These are phyloP conservation scores for Gliomastix tumulicola DNA, from an alignment of 2,329 filamentous ascomycete species.

Conservation along the genomic window DNA sequence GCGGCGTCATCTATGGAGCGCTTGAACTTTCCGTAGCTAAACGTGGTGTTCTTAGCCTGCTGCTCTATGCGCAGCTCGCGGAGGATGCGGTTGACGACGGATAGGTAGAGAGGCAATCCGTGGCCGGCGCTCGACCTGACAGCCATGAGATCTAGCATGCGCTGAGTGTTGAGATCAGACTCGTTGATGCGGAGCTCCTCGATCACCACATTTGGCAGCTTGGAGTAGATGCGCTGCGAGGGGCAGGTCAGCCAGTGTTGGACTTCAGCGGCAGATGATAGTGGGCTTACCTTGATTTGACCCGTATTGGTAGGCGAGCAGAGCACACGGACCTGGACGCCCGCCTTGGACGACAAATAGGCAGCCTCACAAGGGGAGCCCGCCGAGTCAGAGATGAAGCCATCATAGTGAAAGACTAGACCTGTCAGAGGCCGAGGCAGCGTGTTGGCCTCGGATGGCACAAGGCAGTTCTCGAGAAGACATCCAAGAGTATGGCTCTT, in stretches of 20 bases:
- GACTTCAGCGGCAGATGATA: no score
- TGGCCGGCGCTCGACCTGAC: conserved; percentile 30
- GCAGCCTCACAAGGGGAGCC: conserved; percentile 54
- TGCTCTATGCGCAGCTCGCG: conserved; percentile 44
- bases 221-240: conserved; percentile 29
- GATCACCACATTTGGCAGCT: conserved; percentile 35
- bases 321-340: conserved; percentile 42
- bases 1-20: conserved; percentile 15
- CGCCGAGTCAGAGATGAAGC: conserved; percentile 37
- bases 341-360: conserved; percentile 37
- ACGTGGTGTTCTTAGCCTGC: conserved; percentile 22
- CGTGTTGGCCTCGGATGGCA: conserved; percentile 32
- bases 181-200: conserved; percentile 43
- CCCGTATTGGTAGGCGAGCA: conserved; percentile 45
- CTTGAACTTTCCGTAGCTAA: conserved; percentile 46
- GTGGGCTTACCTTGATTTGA: no score
- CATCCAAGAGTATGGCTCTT: conserved; percentile 56
- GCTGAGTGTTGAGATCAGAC: conserved; percentile 44
- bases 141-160: conserved; percentile 56
- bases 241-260: neutral
- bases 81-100: conserved; percentile 47
- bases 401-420: conserved; percentile 60
- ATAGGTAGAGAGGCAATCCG: conserved; percentile 52
- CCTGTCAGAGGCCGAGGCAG: conserved; percentile 48
- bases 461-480: conserved; percentile 49